Evolutionary conservation across 2,329 filamentous ascomycete species (phyloP).

Genomic region (Harringtonia lauricola): DNA sequence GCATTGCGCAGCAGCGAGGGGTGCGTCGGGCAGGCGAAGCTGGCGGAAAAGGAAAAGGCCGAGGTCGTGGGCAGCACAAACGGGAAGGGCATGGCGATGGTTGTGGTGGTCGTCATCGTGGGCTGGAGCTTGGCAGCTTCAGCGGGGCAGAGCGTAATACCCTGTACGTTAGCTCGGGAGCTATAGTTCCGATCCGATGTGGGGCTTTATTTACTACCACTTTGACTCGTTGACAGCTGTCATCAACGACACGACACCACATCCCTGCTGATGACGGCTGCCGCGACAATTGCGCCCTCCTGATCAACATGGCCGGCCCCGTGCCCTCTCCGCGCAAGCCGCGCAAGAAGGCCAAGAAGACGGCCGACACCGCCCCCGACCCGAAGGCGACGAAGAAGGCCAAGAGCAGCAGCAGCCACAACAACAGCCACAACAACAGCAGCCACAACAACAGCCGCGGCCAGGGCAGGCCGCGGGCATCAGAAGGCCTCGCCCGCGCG

Average conservation of each 20-base stretch:
- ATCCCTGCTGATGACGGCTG: no score
- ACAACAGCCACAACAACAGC: constrained; percentile 1
- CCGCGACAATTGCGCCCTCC: no score
- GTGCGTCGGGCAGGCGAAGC: constrained; percentile 69
- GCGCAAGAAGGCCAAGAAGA: constrained; percentile 44
- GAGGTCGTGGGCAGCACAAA: constrained; percentile 87
- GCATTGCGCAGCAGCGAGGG: constrained; percentile 77
- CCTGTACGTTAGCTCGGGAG: no score
- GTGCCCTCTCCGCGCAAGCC: constrained; percentile 48
- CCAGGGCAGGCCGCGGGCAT: background rate
- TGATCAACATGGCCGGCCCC: constrained; percentile 39
- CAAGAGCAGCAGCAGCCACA: background rate
- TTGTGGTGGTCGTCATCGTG: background rate
- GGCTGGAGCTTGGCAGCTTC: no score
- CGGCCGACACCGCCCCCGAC: constrained; percentile 17
- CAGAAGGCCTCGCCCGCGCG: constrained; percentile 36
- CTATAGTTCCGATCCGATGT: no score
- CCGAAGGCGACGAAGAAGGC: constrained; percentile 5
- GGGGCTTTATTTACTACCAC: no score
- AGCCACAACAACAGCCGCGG: constrained; percentile 1
- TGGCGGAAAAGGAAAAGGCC: constrained; percentile 68
- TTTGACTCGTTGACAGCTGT: no score
- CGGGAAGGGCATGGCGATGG: constrained; percentile 65
- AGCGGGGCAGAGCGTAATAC: no score
- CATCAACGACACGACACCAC: no score